These are phyloP conservation scores for Erysimum pusillum DNA, from an alignment of 441 rosid genomes.

Conservation along the genomic window DNA sequence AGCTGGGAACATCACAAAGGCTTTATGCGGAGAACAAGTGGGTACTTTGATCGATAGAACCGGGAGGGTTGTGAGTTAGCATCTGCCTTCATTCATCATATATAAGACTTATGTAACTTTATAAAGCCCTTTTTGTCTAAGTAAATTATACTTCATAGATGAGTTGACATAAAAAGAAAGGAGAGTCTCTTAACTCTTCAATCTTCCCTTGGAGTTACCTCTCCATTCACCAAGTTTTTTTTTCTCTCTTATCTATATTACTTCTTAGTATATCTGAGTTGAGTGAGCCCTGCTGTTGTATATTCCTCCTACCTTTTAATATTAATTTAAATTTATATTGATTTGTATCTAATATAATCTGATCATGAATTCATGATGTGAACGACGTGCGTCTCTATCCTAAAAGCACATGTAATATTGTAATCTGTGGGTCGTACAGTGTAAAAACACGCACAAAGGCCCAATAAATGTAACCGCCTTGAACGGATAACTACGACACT, in stretches of 20 bases:
- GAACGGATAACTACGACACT: conserved; percentile 33
- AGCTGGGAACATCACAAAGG: conserved; percentile 74
- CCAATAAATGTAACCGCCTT: conserved; percentile 2
- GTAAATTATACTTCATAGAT: conserved; percentile 34
- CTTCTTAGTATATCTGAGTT: background rate
- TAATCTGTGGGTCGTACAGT: background rate
- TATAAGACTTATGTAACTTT: conserved; percentile 20
- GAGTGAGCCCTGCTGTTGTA: conserved; percentile 26
- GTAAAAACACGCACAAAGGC: background rate
- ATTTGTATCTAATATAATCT: background rate
- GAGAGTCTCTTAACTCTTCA: background rate
- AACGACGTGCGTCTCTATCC: background rate
- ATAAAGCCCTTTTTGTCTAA: background rate
- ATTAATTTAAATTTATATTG: background rate
- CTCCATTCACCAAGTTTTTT: conserved; percentile 6
- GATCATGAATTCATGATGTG: background rate
- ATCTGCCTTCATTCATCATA: conserved; percentile 1
- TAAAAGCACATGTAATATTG: background rate
- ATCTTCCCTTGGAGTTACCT: conserved; percentile 11
- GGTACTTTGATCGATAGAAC: conserved; percentile 70
- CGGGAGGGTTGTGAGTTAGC: conserved; percentile 51
- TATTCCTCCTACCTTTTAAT: background rate
- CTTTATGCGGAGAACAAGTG: conserved; percentile 75
- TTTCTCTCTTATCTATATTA: background rate
- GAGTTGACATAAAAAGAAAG: background rate